Base-by-base conservation (phyloP, 2,329 filamentous ascomycete species). In the Ilyonectria sp. region DNA sequence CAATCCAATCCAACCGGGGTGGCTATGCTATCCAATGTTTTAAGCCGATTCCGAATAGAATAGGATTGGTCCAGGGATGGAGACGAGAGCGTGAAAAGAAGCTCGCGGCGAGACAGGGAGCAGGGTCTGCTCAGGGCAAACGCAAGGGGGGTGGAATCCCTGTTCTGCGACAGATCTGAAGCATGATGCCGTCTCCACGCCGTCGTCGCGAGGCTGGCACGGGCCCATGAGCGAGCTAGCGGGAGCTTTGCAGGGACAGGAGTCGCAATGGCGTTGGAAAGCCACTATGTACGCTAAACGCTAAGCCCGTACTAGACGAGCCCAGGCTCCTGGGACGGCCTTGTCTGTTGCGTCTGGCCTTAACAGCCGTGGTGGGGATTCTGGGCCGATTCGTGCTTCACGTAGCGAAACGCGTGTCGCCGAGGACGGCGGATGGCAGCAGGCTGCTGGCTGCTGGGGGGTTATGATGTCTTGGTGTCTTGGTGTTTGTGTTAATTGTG, bases 81-180 rank as follows among this genome's bases (percentile, higher is more conserved):
- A 62, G 58, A 69, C 58, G 62, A 64, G 57, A 69, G 55, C 49
- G 54, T 54, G 37, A 56, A 69, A 67, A 71, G 71, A 70, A 71
- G 69, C 56, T 69, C 67, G 65, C 62, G 65, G 62, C 55, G 60
- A 69, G 63, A 58, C 68, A 57, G 64, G 68, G 67, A 60, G 60
- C 65, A 69, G 55, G 65, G 56, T 29, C 50, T 52, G 62, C 55
- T 69, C 71, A 60, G 70, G 71, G 55, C 67, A 75, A 68, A 67
- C 69, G 71, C 67, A 70, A 70, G 67, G 70, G 72, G 68, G 65
- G 62, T 69, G 65, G 62, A 69, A 73, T 76, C 82, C 82, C 77
- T 81, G 79, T 81, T 74, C 79, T 85, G 83, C 78, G 81, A 86
- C 84, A 84, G 75, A 80, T 80, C 78, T 85, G 84, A 86, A 76